Evolutionary conservation across 768 basidiomycete genomes (phyloP).

Genomic region (Mrakia hoshinonis): DNA sequence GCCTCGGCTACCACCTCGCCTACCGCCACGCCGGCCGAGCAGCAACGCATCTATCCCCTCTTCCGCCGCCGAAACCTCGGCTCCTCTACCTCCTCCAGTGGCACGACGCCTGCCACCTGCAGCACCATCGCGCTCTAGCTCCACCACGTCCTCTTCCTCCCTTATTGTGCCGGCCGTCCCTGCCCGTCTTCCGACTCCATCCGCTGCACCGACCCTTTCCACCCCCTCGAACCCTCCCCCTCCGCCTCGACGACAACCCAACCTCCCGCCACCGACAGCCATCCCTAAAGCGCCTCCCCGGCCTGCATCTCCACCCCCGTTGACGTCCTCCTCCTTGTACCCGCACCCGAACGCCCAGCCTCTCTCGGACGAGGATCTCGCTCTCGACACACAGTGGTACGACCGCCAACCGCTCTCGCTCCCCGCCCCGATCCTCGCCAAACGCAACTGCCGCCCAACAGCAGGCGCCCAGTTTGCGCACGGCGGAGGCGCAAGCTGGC

Average conservation of each 20-base stretch:
- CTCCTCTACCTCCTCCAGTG: neutral
- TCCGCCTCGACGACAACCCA: slow-evolving; percentile 2
- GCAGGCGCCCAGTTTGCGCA: neutral
- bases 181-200: neutral
- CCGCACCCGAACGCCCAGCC: slow-evolving; percentile 5
- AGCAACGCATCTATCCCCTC: neutral
- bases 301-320: neutral
- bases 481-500: neutral
- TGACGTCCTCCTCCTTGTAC: neutral
- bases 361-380: neutral
- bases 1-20: neutral
- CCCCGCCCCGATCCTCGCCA: neutral
- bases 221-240: neutral
- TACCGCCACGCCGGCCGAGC: slow-evolving; percentile 2
- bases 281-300: slow-evolving; percentile 7
- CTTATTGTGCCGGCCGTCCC: neutral
- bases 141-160: too few species aligned
- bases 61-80: neutral
- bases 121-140: neutral
- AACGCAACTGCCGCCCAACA: neutral
- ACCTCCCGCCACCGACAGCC: neutral
- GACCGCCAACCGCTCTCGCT: neutral
- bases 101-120: slow-evolving; percentile 3
- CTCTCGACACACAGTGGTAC: neutral
- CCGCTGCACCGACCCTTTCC: neutral